Evolutionary conservation across 805 yeast species (phyloP).

Genomic region (Wickerhamiella spandovensis): DNA sequence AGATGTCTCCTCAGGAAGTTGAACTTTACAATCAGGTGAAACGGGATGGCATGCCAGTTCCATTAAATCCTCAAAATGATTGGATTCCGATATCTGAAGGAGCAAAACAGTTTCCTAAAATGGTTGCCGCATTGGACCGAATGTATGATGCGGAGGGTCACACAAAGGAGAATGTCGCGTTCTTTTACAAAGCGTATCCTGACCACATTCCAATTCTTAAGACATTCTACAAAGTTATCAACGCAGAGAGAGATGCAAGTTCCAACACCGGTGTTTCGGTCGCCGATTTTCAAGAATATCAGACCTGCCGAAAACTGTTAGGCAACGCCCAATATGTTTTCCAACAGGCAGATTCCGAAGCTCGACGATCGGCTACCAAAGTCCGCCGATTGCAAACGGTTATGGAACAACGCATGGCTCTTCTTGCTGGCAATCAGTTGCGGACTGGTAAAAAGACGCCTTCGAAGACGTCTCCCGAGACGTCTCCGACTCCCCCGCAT

Average conservation of each 20-base stretch:
- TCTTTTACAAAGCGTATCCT: background rate
- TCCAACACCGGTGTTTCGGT: background rate
- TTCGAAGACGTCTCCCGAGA: conserved; percentile 16
- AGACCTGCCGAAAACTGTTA: background rate
- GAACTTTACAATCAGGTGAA: background rate
- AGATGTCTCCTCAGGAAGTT: background rate
- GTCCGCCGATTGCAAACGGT: background rate
- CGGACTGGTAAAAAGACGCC: background rate
- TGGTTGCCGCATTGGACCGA: background rate
- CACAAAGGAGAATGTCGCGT: conserved; percentile 1
- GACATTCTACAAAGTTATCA: background rate
- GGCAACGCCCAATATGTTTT: conserved; percentile 1
- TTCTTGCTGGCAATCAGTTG: background rate
- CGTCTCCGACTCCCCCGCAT: conserved; percentile 25
- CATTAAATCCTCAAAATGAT: background rate
- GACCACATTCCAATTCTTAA: background rate
- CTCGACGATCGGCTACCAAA: background rate
- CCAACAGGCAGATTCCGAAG: background rate
- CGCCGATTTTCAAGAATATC: background rate
- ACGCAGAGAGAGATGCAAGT: conserved; percentile 1
- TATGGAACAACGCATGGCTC: conserved; percentile 1
- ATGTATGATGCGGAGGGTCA: background rate
- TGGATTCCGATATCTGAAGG: background rate
- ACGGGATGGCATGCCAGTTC: background rate
- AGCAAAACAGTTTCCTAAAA: background rate